Conservation (phyloP, 2,329 filamentous ascomycete species). For the Colletotrichum tropicicola region DNA sequence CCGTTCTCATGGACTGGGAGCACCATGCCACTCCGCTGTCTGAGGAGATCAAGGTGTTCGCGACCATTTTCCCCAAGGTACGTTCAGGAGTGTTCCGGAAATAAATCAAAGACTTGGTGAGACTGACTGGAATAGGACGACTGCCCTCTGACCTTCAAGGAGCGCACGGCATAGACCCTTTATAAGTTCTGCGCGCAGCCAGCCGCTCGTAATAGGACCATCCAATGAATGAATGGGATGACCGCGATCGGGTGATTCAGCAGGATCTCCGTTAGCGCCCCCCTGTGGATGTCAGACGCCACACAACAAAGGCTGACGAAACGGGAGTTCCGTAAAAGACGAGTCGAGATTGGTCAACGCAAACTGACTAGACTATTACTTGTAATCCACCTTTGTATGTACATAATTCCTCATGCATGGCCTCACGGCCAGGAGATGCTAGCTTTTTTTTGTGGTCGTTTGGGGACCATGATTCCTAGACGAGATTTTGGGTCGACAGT, state of each 20-base stretch:
- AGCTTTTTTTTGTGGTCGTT: too few relatives aligned
- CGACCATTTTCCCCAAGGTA: constrained; percentile 97
- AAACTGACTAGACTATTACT: constrained; percentile 15
- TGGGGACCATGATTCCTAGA: too few relatives aligned
- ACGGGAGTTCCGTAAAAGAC: not conserved
- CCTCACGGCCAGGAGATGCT: not conserved
- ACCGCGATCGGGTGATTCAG: not conserved
- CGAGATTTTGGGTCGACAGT: not conserved
- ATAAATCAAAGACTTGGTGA: not conserved
- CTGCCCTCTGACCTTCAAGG: constrained; percentile 79
- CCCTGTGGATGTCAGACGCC: constrained; percentile 7
- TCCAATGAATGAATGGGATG: constrained; percentile 1
- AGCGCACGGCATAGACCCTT: constrained; percentile 55
- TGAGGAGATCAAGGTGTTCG: constrained; percentile 98
- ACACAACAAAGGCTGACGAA: not conserved
- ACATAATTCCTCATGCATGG: constrained; percentile 20
- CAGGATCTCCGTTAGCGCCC: constrained; percentile 8
- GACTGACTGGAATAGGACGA: constrained; percentile 69
- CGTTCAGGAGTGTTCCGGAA: constrained; percentile 42
- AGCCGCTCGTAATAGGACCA: not conserved
- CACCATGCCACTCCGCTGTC: constrained; percentile 85
- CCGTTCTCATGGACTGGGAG: constrained; percentile 86
- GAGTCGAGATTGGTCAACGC: constrained; percentile 14
- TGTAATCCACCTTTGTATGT: constrained; percentile 26
- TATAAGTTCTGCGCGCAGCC: not conserved